Evolutionary conservation across 768 basidiomycete genomes (phyloP).

Genomic region (Megacollybia marginata): DNA sequence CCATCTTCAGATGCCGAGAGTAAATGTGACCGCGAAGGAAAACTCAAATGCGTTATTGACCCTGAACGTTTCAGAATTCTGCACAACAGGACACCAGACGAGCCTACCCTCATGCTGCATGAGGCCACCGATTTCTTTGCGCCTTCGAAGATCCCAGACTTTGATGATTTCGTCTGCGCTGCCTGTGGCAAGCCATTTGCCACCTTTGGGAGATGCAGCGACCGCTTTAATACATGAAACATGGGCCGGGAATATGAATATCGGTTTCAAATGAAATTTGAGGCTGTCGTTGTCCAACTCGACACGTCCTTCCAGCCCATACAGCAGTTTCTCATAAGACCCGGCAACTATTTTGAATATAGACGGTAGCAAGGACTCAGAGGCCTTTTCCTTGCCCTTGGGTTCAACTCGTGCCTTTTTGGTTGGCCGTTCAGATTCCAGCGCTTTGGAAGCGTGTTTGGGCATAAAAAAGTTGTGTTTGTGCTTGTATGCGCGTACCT

Average conservation of each 20-base stretch:
- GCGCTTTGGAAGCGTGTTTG: too few species aligned
- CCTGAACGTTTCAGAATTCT: constrained; percentile 38
- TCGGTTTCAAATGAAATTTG: constrained; percentile 51
- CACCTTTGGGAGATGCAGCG: constrained; percentile 79
- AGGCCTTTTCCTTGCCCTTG: constrained; percentile 16
- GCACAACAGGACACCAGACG: not conserved
- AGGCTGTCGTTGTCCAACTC: constrained; percentile 23
- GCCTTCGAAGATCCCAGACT: constrained; percentile 88
- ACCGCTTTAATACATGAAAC: constrained; percentile 89
- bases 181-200: constrained; percentile 95
- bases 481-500: too few species aligned
- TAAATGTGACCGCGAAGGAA: constrained; percentile 85
- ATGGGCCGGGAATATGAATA: constrained; percentile 97
- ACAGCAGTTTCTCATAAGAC: constrained; percentile 94
- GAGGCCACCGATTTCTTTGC: constrained; percentile 91
- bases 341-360: constrained; percentile 87
- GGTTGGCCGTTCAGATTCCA: not conserved
- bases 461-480: too few species aligned
- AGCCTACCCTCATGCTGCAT: constrained; percentile 88
- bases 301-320: constrained; percentile 72
- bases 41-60: constrained; percentile 82
- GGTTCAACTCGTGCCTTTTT: not conserved
- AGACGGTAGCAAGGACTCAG: constrained; percentile 27
- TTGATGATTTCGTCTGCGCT: constrained; percentile 96
- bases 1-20: constrained; percentile 92